Conservation (phyloP, 306 rosid genomes). For the Rosa chinensis region DNA sequence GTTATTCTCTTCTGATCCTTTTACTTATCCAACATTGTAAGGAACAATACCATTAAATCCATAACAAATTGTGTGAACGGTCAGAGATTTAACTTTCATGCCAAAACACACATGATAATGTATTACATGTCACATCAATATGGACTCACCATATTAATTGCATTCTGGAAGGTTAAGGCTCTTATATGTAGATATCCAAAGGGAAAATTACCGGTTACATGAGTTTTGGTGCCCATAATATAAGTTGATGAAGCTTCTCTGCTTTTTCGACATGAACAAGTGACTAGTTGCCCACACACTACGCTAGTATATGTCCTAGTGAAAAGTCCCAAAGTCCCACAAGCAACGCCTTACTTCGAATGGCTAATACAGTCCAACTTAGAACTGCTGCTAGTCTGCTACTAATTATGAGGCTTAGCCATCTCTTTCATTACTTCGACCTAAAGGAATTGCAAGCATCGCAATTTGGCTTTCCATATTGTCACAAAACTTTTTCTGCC, state of each 20-base stretch:
- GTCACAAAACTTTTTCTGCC: not conserved
- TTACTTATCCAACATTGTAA: too few species aligned
- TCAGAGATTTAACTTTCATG: too few species aligned
- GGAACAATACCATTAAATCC: too few species aligned
- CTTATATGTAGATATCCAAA: not conserved
- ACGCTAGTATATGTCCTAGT: constrained; percentile 21
- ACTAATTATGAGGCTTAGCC: not conserved
- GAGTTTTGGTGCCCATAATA: not conserved
- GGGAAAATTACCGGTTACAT: not conserved
- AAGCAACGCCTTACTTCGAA: constrained; percentile 36
- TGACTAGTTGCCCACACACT: constrained; percentile 26
- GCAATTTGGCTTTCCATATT: not conserved
- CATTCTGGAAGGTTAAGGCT: not conserved
- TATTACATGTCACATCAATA: not conserved
- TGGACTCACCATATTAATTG: not conserved
- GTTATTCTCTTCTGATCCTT: not conserved
- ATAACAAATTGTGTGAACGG: too few species aligned
- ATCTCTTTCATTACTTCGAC: constrained; percentile 15
- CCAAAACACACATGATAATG: not conserved
- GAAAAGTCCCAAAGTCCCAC: constrained; percentile 23
- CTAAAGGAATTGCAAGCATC: not conserved
- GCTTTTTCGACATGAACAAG: not conserved
- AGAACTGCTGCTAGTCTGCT: not conserved
- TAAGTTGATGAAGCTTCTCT: not conserved
- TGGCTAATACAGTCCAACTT: not conserved